These are phyloP conservation scores for Silybum marianum DNA, from an alignment of 129 eudicot species.

Conservation along the genomic window DNA sequence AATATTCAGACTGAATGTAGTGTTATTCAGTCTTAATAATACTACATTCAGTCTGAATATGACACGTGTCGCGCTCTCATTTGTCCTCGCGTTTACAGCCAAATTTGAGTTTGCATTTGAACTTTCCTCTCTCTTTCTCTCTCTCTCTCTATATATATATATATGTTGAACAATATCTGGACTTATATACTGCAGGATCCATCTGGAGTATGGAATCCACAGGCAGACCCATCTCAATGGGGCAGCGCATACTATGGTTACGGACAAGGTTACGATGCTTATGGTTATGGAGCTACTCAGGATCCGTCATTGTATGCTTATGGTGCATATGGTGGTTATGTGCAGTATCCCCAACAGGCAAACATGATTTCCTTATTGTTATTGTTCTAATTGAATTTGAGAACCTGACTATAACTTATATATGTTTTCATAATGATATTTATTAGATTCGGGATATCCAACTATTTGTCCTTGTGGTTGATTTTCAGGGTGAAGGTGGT, in stretches of 20 bases:
- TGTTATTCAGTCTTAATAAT: too few relatives aligned
- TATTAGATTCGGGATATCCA: not conserved
- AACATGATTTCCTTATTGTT: slow-evolving; percentile 9
- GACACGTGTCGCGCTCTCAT: too few relatives aligned
- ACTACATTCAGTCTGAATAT: too few relatives aligned
- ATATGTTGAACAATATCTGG: not conserved
- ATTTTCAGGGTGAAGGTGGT: slow-evolving; percentile 68
- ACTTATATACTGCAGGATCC: slow-evolving; percentile 52
- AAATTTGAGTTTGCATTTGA: too few relatives aligned
- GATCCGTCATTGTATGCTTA: slow-evolving; percentile 86
- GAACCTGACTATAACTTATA: not conserved
- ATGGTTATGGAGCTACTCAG: slow-evolving; percentile 80
- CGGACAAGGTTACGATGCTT: slow-evolving; percentile 97
- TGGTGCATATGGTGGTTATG: slow-evolving; percentile 88
- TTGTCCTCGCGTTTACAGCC: too few relatives aligned
- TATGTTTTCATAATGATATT: not conserved
- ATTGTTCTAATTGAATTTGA: not conserved
- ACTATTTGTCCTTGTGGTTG: slow-evolving; percentile 3
- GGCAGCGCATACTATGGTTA: slow-evolving; percentile 82
- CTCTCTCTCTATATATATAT: too few relatives aligned
- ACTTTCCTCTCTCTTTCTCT: too few relatives aligned
- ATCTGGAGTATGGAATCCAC: slow-evolving; percentile 61
- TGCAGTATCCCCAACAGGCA: slow-evolving; percentile 93
- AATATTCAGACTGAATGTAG: too few relatives aligned
- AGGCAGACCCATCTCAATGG: slow-evolving; percentile 81